Percentiles rank a stretch among this genome's conserved stretches.
phyloP scores from a whole-genome alignment of 768 basidiomycete species.

The Tricholoma matsutake region DNA sequence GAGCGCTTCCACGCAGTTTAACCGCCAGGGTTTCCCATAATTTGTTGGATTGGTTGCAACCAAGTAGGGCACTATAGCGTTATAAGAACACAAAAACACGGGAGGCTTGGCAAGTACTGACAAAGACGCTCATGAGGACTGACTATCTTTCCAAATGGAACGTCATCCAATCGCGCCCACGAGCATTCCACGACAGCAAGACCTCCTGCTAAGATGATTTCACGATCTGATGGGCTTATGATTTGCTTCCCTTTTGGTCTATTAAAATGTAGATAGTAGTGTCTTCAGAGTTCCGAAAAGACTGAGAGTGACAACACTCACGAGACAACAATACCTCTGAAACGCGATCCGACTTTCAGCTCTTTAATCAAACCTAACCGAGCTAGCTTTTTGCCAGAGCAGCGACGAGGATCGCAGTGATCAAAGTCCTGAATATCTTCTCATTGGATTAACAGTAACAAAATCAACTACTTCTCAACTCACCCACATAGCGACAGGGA shows the following conservation, averaged over 20 bases:
- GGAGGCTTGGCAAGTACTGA: constrained; percentile 38
- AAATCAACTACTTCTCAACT: constrained; percentile 29
- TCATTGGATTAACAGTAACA: background rate
- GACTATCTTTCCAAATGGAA: constrained; percentile 91
- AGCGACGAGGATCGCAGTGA: constrained; percentile 89
- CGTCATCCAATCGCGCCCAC: constrained; percentile 93
- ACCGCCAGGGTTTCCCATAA: constrained; percentile 94
- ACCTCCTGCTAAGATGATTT: constrained; percentile 68
- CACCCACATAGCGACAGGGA: constrained; percentile 97
- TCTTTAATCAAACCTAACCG: constrained; percentile 82
- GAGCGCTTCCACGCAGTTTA: constrained; percentile 93
- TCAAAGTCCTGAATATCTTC: constrained; percentile 79
- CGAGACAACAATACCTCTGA: constrained; percentile 93
- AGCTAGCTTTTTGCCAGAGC: constrained; percentile 85
- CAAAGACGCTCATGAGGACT: constrained; percentile 90
- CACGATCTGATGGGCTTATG: constrained; percentile 82
- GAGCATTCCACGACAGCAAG: constrained; percentile 98
- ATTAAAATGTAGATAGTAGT: constrained; percentile 3
- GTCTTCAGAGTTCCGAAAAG: constrained; percentile 1
- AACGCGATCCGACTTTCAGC: constrained; percentile 79
- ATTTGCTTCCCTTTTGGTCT: constrained; percentile 83
- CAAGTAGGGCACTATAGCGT: constrained; percentile 80
- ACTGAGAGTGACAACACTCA: constrained; percentile 39
- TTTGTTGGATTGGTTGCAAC: constrained; percentile 96
- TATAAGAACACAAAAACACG: background rate